These are phyloP conservation scores for Logfia minima DNA, from an alignment of 129 eudicot genomes.

Conservation along the genomic window DNA sequence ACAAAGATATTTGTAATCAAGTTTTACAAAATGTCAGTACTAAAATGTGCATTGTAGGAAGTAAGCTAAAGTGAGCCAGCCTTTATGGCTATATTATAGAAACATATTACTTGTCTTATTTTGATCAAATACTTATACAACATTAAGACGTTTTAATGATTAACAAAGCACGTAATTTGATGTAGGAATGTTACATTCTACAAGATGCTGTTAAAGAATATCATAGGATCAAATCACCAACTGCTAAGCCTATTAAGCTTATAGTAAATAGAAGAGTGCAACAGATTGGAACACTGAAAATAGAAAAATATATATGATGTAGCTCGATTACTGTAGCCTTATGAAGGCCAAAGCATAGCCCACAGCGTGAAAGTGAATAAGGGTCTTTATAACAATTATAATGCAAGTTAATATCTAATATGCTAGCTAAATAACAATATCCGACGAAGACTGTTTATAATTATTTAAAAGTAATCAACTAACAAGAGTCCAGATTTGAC, in stretches of 20 bases:
- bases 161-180: not conserved
- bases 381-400: not conserved
- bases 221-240: not conserved
- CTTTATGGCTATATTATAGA: not conserved
- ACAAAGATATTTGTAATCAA: constrained; percentile 11
- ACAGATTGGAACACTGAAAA: not conserved
- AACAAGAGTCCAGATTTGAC: not conserved
- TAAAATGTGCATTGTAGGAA: constrained; percentile 4
- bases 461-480: not conserved
- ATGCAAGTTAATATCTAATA: not conserved
- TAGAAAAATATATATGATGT: not conserved
- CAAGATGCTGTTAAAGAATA: not conserved
- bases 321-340: not conserved
- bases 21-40: not conserved
- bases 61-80: not conserved
- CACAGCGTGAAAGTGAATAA: not conserved
- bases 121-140: not conserved
- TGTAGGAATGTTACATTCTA: not conserved
- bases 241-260: not conserved
- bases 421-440: not conserved
- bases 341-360: not conserved
- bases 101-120: not conserved
- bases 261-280: not conserved
- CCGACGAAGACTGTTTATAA: not conserved
- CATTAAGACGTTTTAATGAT: not conserved